Base-by-base conservation (phyloP, 352 stramenopile species). In the Blastocystis sp. region DNA sequence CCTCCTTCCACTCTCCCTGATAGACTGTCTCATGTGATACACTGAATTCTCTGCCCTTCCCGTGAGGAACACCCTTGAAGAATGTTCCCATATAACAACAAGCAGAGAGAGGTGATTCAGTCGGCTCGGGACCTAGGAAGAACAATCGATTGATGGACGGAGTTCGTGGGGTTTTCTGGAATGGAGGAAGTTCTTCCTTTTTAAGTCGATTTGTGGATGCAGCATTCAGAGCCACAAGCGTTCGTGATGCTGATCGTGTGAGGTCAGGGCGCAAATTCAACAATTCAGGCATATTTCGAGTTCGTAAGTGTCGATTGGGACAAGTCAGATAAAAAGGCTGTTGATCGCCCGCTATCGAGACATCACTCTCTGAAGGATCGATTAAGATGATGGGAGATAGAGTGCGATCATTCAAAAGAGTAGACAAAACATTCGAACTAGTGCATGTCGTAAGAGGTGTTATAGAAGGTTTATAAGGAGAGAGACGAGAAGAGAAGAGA, bases 1-100 rank as follows among this genome's bases (percentile, higher is more conserved):
- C 78, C 22, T 78, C 42, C 56, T 11, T 24, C 78, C 78, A 89
- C 7, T 44, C 17, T 27, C 78, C 78, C 66, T 89, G 15, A 44
- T 89, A 89, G 5, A 89, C 73, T 35, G 27, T 64, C 30, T 64
- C 24, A 27, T 84, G 48, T n/a, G 22, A 37, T n/a, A 68, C 37
- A 42, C 73, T 66, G 56, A 69, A 84, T 37, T 84, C 73, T 42
- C 27, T n/a, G 3, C 73, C 73, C 33, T 66, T 30, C 42, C 73
- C 73, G 11, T 84, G 48, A 40, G 44, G 73, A 30, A 44, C 17
- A 7, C 73, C 73, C 11, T 62, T 30, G 15, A 5, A 22, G 33
- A 84, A 84, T 2, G 13, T 30, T 11, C 73, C 73, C 27, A 42
- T 37, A 35, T 84, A 84, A 30, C 48, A 66, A 30, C 73, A 84